Base-by-base conservation (phyloP, 176 grass and related monocot genomes). In the Oryza glaberrima region DNA sequence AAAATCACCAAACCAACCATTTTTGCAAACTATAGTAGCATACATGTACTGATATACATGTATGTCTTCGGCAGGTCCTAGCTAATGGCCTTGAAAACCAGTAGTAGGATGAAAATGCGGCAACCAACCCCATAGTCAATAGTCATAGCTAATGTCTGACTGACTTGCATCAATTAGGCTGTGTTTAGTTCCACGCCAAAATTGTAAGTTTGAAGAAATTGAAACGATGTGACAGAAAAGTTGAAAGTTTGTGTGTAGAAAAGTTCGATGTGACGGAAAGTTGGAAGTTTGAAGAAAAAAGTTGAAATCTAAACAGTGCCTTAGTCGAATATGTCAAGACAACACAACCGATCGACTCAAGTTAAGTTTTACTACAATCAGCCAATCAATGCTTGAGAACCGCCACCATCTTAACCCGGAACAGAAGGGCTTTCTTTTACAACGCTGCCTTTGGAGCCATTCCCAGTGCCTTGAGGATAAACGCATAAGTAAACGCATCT, bases 401-500 rank as follows among this genome's bases (percentile, higher is more conserved):
- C 12, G 47, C 47, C 47, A 48, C 47, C 47, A 13, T 54, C 49
- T 54, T 13, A 16, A 17, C 14, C 49, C 51, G 16, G 58, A 63
- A 63, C 17, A 2, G 9, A n/a, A 10, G 14, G 19, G 8, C 7
- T 63, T 63, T 23, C 19, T 63, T 63, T 63, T 23, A 63, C n/a
- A 63, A 23, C 58, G 58, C 6, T n/a, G 9, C 77, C 69, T 70
- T 77, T 7, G 63, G 77, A 44, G 82, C 76, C 94, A 94, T 81
- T 79, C 89, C 78, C 47, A 97, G 81, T 10, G 88, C 87, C 90
- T 91, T 97, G 86, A 97, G 79, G 28, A 97, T 90, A 73, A 97
- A 97, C 4, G 90, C 86, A 52, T 91, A 94, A n/a, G 88, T 84
- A 65, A 97, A 97, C 17, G 92, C 94, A 73, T 94, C 90, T 80